These are phyloP conservation scores for Aspergillus pseudoglaucus DNA, from an alignment of 2,329 filamentous ascomycete genomes.

Conservation along the genomic window DNA sequence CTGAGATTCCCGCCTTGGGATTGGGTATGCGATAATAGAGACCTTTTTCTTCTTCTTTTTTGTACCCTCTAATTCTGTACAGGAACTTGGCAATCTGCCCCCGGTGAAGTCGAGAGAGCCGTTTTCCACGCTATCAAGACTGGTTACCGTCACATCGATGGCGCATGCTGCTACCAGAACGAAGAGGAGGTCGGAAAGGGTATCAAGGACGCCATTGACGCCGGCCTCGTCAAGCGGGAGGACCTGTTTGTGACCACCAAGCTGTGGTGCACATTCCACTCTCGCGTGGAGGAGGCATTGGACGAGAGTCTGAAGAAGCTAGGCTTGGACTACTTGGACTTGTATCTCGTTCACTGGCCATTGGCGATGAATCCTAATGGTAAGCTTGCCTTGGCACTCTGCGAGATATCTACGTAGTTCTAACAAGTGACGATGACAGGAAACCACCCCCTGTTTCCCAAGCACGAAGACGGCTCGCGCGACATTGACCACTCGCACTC, in stretches of 20 bases:
- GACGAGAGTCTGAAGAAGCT: constrained; percentile 67
- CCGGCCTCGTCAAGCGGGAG: constrained; percentile 62
- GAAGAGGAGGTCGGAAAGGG: constrained; percentile 77
- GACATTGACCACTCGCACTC: constrained; percentile 65
- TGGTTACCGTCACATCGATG: constrained; percentile 39
- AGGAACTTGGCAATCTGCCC: constrained; percentile 61
- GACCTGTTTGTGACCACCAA: constrained; percentile 82
- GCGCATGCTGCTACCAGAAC: constrained; percentile 42
- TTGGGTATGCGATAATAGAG: constrained; percentile 43
- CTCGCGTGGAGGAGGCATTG: constrained; percentile 60
- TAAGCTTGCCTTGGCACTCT: constrained; percentile 18
- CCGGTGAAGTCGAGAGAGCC: constrained; percentile 53
- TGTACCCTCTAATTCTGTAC: constrained; percentile 4
- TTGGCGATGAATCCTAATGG: constrained; percentile 70
- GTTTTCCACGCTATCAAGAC: constrained; percentile 51
- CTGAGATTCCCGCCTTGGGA: constrained; percentile 57
- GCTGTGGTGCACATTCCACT: constrained; percentile 76
- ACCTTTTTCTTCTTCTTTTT: neutral
- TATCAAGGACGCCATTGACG: constrained; percentile 50
- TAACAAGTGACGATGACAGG: constrained; percentile 12
- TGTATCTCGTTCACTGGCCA: constrained; percentile 80
- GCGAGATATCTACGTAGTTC: neutral
- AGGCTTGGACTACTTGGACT: constrained; percentile 73
- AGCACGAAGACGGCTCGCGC: constrained; percentile 63
- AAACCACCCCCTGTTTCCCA: constrained; percentile 56